phyloP scores from a whole-genome alignment of 2,329 filamentous ascomycete genomes.

The Nannizzia gypsea region DNA sequence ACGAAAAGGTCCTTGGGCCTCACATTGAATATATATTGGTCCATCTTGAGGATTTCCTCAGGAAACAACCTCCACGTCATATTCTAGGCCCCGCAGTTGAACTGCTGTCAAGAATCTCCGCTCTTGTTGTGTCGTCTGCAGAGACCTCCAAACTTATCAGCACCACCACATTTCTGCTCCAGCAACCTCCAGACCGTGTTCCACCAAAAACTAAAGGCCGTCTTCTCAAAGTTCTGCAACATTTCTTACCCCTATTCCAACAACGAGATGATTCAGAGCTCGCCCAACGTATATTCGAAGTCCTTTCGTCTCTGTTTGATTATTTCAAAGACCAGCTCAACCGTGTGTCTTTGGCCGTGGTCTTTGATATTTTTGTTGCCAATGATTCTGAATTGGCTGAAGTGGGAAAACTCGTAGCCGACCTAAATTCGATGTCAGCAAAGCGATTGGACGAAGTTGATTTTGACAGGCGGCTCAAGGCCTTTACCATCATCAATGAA shows the following conservation, averaged over 20 bases:
- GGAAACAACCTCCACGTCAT: conserved; percentile 54
- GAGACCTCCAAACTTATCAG: conserved; percentile 65
- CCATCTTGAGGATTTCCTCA: conserved; percentile 41
- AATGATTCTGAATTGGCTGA: conserved; percentile 49
- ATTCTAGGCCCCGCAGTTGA: conserved; percentile 69
- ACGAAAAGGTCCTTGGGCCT: conserved; percentile 32
- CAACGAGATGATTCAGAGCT: conserved; percentile 46
- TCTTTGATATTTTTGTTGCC: conserved; percentile 58
- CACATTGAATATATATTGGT: conserved; percentile 56
- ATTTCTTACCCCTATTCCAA: conserved; percentile 60
- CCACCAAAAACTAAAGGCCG: conserved; percentile 72
- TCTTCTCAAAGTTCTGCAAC: conserved; percentile 66
- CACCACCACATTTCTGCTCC: conserved; percentile 68
- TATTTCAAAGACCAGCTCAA: conserved; percentile 78
- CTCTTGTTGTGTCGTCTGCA: conserved; percentile 50
- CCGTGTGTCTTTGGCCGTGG: conserved; percentile 59
- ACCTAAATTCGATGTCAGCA: conserved; percentile 67
- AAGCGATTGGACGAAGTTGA: conserved; percentile 72
- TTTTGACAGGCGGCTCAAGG: conserved; percentile 67
- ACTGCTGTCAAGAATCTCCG: conserved; percentile 63
- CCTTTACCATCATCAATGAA: conserved; percentile 61
- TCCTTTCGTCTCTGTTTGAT: conserved; percentile 70
- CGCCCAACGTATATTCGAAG: conserved; percentile 56
- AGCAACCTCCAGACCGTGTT: conserved; percentile 73
- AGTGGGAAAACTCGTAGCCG: conserved; percentile 58